Evolutionary conservation across 768 basidiomycete species (phyloP).

Genomic region (Boletus sp.): DNA sequence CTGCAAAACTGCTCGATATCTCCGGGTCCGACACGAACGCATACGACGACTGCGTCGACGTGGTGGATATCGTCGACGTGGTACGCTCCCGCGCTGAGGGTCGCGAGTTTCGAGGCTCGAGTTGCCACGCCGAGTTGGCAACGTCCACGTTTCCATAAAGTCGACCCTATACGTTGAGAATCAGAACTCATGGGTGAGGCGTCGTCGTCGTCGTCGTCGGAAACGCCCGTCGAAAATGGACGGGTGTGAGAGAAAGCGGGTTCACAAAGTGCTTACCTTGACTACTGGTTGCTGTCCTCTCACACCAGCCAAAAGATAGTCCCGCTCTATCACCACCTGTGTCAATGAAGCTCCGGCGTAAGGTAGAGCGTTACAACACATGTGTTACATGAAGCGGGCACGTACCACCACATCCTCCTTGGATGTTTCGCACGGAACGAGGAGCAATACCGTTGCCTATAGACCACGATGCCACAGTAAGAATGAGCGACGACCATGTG

Average conservation of each 20-base stretch:
- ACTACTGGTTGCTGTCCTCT: slow-evolving; percentile 66
- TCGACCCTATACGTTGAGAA: slow-evolving; percentile 49
- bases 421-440: slow-evolving; percentile 67
- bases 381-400: background rate
- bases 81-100: slow-evolving; percentile 66
- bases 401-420: slow-evolving; percentile 70
- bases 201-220: background rate
- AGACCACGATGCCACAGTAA: slow-evolving; percentile 14
- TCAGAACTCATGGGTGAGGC: background rate
- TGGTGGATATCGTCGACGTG: slow-evolving; percentile 68
- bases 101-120: slow-evolving; percentile 59
- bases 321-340: slow-evolving; percentile 70
- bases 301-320: slow-evolving; percentile 70
- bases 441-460: slow-evolving; percentile 73
- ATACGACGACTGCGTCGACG: slow-evolving; percentile 77
- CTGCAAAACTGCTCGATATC: slow-evolving; percentile 81
- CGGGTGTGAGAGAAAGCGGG: slow-evolving; percentile 2
- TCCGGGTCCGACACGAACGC: slow-evolving; percentile 82
- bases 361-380: background rate
- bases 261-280: slow-evolving; percentile 48
- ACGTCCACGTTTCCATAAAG: slow-evolving; percentile 70
- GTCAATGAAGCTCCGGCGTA: background rate
- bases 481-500: slow-evolving; percentile 13
- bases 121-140: slow-evolving; percentile 70
- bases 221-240: background rate